phyloP scores from a whole-genome alignment of 805 yeast genomes.

The Pichia californica region DNA sequence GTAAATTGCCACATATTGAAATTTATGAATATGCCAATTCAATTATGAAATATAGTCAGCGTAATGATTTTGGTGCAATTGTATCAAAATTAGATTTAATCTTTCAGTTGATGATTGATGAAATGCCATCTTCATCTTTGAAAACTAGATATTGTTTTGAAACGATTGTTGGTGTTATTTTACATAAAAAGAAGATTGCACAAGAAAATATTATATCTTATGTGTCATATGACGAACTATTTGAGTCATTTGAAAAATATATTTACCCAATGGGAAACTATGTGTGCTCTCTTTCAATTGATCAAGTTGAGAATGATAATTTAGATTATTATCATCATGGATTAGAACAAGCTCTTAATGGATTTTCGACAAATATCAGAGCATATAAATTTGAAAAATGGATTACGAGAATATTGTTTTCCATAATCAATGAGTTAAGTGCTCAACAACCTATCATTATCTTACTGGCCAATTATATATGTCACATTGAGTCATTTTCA shows the following conservation, averaged over 20 bases:
- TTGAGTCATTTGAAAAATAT: slow-evolving; percentile 14
- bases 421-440: slow-evolving; percentile 31
- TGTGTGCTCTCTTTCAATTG: slow-evolving; percentile 29
- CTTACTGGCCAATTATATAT: slow-evolving; percentile 30
- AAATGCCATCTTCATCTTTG: slow-evolving; percentile 14
- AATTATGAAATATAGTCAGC: slow-evolving; percentile 11
- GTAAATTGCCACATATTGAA: slow-evolving; percentile 16
- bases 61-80: slow-evolving; percentile 15
- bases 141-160: slow-evolving; percentile 30
- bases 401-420: slow-evolving; percentile 28
- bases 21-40: slow-evolving; percentile 16
- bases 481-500: slow-evolving; percentile 24
- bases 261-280: slow-evolving; percentile 32
- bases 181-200: slow-evolving; percentile 23
- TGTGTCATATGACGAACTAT: slow-evolving; percentile 21
- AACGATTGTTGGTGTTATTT: slow-evolving; percentile 34
- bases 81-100: slow-evolving; percentile 24
- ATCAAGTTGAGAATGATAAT: slow-evolving; percentile 17
- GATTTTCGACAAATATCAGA: slow-evolving; percentile 13
- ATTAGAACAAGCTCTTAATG: slow-evolving; percentile 11
- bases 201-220: slow-evolving; percentile 17
- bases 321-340: slow-evolving; percentile 11
- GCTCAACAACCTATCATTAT: slow-evolving; percentile 26
- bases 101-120: slow-evolving; percentile 23
- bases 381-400: slow-evolving; percentile 23